phyloP scores from a whole-genome alignment of 106 monocot genomes.

The Posidonia australis region DNA sequence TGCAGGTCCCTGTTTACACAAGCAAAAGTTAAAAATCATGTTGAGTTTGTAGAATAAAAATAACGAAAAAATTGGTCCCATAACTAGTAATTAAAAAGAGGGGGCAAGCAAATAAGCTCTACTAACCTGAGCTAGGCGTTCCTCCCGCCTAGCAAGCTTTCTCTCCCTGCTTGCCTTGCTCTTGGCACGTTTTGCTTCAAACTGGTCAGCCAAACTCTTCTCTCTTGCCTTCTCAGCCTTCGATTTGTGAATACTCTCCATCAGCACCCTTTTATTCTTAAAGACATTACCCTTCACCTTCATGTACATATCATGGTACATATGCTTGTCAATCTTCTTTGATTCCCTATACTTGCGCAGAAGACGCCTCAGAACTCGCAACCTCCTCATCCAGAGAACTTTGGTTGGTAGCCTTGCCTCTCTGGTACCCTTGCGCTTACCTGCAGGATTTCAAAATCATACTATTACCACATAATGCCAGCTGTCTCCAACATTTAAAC shows the following conservation, averaged over 20 bases:
- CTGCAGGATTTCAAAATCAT: conserved; percentile 2
- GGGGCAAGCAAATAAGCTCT: neutral
- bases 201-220: conserved; percentile 16
- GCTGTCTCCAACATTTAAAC: neutral
- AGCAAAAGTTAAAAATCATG: neutral
- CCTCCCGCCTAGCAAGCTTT: conserved; percentile 5
- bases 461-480: neutral
- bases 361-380: conserved; percentile 24
- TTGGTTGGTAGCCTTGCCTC: conserved; percentile 25
- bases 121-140: conserved; percentile 2
- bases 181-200: conserved; percentile 19
- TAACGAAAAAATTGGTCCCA: neutral
- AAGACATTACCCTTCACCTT: conserved; percentile 26
- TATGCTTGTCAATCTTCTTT: conserved; percentile 30
- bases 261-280: conserved; percentile 23
- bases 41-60: neutral
- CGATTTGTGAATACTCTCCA: conserved; percentile 28
- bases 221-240: conserved; percentile 21
- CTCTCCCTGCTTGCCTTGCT: conserved; percentile 17
- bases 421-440: conserved; percentile 24
- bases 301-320: conserved; percentile 29
- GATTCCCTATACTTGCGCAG: conserved; percentile 23
- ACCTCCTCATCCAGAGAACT: conserved; percentile 29
- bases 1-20: conserved; percentile 3
- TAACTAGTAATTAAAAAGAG: neutral